A percentile compares a stretch with the other conserved stretches of the same genome.
These are phyloP conservation scores for Hyphopichia pseudoburtonii DNA, from an alignment of 1,139 yeast genomes.

Conservation along the genomic window DNA sequence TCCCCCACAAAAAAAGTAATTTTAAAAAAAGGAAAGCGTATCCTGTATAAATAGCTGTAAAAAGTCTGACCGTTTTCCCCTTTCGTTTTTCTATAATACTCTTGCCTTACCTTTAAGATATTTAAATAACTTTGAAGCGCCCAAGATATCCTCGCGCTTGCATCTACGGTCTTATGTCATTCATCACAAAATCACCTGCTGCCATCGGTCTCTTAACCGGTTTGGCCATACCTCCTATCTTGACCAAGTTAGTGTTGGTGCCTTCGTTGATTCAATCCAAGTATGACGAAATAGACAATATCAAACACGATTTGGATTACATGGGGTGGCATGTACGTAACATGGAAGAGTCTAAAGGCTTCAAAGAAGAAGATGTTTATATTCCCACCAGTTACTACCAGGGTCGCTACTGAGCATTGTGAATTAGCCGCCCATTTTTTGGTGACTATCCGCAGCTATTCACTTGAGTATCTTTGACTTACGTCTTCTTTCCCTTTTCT, in stretches of 20 bases:
- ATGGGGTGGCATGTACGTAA: constrained; percentile 42
- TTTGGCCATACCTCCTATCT: constrained; percentile 28
- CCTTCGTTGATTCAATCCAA: constrained; percentile 26
- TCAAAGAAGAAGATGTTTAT: constrained; percentile 28
- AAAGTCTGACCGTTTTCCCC: not conserved
- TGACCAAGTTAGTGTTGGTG: constrained; percentile 25
- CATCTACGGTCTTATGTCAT: constrained; percentile 9
- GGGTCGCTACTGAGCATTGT: constrained; percentile 13
- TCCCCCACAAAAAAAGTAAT: not conserved
- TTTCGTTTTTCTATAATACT: not conserved
- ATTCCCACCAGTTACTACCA: constrained; percentile 31
- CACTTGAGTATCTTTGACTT: no score
- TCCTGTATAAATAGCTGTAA: constrained; percentile 2
- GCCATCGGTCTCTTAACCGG: constrained; percentile 29
- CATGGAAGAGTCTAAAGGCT: constrained; percentile 32
- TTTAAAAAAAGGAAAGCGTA: not conserved
- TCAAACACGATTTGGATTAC: constrained; percentile 34
- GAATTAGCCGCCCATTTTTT: no score
- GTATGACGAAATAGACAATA: constrained; percentile 31
- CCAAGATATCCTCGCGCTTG: no score
- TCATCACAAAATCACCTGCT: constrained; percentile 8
- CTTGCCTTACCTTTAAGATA: not conserved
- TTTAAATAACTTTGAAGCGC: no score
- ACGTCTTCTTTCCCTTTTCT: not conserved
- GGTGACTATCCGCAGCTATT: no score